A percentile compares a stretch with the other conserved stretches of the same genome.
Conservation (phyloP, 106 monocot species). For the Apostasia ramifera region DNA sequence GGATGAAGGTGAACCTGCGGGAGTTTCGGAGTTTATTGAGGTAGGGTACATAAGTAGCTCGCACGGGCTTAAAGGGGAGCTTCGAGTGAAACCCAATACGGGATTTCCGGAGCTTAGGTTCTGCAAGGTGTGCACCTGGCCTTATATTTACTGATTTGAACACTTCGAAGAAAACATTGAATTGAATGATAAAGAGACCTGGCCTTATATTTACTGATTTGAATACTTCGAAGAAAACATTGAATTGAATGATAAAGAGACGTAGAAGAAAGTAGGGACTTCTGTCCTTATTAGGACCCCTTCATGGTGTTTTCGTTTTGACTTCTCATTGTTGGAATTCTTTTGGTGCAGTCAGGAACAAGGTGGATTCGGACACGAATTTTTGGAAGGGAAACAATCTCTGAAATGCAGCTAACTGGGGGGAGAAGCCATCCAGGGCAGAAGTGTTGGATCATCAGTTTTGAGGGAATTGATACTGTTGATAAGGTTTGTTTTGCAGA, state of each 20-base stretch:
- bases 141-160: too few relatives aligned
- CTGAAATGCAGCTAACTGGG: constrained; percentile 46
- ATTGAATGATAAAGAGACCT: too few relatives aligned
- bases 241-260: too few relatives aligned
- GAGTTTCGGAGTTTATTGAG: constrained; percentile 24
- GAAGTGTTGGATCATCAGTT: constrained; percentile 77
- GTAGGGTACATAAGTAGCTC: constrained; percentile 43
- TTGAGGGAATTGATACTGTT: constrained; percentile 54
- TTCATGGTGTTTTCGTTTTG: not conserved
- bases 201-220: too few relatives aligned
- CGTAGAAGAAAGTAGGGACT: too few relatives aligned
- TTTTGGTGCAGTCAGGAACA: constrained; percentile 47
- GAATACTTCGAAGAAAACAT: too few relatives aligned
- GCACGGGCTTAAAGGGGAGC: constrained; percentile 52
- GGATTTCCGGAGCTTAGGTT: constrained; percentile 59
- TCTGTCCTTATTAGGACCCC: not conserved
- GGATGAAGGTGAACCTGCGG: not conserved
- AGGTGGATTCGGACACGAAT: constrained; percentile 78
- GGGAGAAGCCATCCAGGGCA: constrained; percentile 71
- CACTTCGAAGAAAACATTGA: too few relatives aligned
- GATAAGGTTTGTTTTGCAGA: constrained; percentile 43
- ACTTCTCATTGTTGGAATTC: not conserved
- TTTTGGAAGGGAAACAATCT: constrained; percentile 42
- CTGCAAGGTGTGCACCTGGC: constrained; percentile 16
- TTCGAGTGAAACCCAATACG: constrained; percentile 39